Evolutionary conservation across 2,329 filamentous ascomycete species (phyloP).

Genomic region (Penicillium olsonii): DNA sequence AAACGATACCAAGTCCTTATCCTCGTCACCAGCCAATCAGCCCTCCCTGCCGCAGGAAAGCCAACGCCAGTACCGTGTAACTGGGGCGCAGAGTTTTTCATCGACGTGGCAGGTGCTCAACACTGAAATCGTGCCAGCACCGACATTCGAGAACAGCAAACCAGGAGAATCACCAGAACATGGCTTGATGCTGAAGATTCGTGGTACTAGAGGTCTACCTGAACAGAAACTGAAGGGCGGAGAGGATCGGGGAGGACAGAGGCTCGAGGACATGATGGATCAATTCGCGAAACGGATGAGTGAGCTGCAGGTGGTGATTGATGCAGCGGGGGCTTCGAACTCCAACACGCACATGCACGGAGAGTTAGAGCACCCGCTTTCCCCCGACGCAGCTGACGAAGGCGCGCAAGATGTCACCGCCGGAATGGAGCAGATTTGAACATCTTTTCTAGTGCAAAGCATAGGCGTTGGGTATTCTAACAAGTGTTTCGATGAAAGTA

Average conservation of each 20-base stretch:
- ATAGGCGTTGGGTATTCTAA: neutral
- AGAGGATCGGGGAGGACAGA: constrained; percentile 27
- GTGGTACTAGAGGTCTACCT: constrained; percentile 41
- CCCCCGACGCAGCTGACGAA: neutral
- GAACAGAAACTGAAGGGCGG: constrained; percentile 24
- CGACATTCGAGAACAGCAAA: constrained; percentile 62
- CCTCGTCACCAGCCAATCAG: constrained; percentile 24
- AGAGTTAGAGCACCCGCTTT: neutral
- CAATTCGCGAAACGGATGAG: constrained; percentile 47
- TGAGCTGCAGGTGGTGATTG: constrained; percentile 46
- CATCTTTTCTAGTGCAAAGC: neutral
- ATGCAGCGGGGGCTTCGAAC: constrained; percentile 27
- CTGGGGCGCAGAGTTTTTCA: constrained; percentile 71
- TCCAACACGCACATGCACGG: neutral
- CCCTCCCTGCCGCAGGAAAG: constrained; percentile 6
- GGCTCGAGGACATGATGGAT: constrained; percentile 49
- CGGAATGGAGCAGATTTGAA: neutral
- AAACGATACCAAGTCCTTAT: constrained; percentile 18
- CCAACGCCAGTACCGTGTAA: constrained; percentile 52
- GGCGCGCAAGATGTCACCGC: neutral
- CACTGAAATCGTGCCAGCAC: constrained; percentile 58
- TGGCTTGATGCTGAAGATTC: constrained; percentile 48
- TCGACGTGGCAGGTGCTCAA: constrained; percentile 69
- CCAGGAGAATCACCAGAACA: constrained; percentile 52
- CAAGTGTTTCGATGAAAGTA: neutral